Base-by-base conservation (phyloP, 768 basidiomycete genomes). In the Boletus pseudo-olivaceus region DNA sequence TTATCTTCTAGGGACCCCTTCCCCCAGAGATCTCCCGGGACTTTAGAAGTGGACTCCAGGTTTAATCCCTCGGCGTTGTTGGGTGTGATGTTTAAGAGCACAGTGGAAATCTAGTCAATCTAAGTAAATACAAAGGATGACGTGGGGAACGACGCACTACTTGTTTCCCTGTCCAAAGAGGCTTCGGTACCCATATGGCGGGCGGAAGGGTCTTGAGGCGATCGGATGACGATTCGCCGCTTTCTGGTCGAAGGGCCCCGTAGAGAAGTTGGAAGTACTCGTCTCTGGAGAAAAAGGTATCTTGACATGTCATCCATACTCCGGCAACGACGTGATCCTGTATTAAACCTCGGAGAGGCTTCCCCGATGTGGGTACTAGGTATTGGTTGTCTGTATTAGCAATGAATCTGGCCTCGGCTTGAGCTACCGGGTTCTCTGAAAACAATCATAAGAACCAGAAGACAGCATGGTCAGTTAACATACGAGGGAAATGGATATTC, bases 401-500 rank as follows among this genome's bases (percentile, higher is more conserved):
- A 61, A 99, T 93, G 67, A 89, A 80, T 78, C 83, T 84, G 5
- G 94, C 93, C 71, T 99, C 97, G 2, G 96, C 90, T 53, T 95
- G 86, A 42, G 97, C 94, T 39, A 95, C 84, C 66, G 96, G 89
- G 62, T 94, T 96, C 75, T 99, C 93, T 95, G 48, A 17, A 47
- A 40, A 40, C 19, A 29, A 37, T 54, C 5, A 51, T 43, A 53
- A 42, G 7, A n/a, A 12, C 26, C 15, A 49, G 30, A 55, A 45
- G 43, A 43, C 7, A 43, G 9, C 12, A 10, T 5, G 41, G 11
- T 23, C 4, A 35, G 49, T 43, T 37, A 12, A 76, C 90, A 74
- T 71, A 92, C 93, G 96, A 62, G 97, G 95, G 63, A 99, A 99
- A 76, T 99, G 97, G 46, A 99, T 93, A 73, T 99, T 99, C 96